Evolutionary conservation across 225 moss, liverwort and hornwort genomes (phyloP).

Genomic region (Asterella californica): DNA sequence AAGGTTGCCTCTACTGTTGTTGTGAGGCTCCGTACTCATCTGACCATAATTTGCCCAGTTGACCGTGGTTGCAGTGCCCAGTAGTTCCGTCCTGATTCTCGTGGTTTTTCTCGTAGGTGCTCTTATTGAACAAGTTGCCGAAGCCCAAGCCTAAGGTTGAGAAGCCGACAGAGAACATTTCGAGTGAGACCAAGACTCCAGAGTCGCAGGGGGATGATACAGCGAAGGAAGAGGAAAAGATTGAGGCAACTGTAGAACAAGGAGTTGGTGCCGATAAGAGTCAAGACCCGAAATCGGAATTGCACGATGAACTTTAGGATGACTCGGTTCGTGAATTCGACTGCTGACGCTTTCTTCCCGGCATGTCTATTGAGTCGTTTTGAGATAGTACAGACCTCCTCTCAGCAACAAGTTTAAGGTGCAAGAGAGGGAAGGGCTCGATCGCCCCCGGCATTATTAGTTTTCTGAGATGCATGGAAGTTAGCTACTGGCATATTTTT

Average conservation of each 20-base stretch:
- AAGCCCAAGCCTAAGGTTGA: conserved; percentile 46
- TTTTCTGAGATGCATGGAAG: conserved; percentile 15
- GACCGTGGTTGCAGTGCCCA: background rate
- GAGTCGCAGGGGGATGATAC: conserved; percentile 27
- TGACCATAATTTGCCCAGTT: background rate
- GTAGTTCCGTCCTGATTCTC: background rate
- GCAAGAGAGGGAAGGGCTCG: background rate
- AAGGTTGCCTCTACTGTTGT: conserved; percentile 2
- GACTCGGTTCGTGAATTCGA: conserved; percentile 16
- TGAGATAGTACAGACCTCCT: conserved; percentile 19
- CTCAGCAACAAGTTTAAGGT: background rate
- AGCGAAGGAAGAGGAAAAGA: conserved; percentile 25
- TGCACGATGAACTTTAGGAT: conserved; percentile 42
- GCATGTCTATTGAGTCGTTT: conserved; percentile 22
- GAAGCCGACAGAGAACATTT: conserved; percentile 26
- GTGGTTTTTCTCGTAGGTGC: conserved; percentile 21
- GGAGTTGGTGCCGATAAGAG: conserved; percentile 3
- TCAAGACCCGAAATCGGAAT: background rate
- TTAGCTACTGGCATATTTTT: background rate
- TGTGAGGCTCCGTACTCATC: too few relatives aligned
- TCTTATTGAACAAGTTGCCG: conserved; percentile 30
- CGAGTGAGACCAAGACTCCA: conserved; percentile 21
- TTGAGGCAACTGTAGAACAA: background rate
- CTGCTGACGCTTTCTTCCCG: conserved; percentile 25
- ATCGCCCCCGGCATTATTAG: conserved; percentile 2